Evolutionary conservation across 805 yeast species (phyloP).

Genomic region (Hanseniaspora pseudoguilliermondii): DNA sequence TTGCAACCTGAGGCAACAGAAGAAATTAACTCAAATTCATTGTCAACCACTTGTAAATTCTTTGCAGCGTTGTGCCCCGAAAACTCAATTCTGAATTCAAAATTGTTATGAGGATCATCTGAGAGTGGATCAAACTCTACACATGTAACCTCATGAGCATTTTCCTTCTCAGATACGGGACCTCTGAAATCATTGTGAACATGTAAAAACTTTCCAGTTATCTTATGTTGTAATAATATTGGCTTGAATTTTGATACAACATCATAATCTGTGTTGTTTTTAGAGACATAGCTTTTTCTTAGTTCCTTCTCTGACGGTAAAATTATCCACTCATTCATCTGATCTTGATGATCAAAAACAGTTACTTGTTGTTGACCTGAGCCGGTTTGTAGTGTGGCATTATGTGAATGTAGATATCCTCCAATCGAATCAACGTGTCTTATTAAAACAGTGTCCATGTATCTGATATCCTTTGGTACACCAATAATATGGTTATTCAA

Average conservation of each 20-base stretch:
- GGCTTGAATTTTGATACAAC: constrained; percentile 42
- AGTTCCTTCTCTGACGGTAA: constrained; percentile 30
- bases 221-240: constrained; percentile 56
- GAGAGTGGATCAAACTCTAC: constrained; percentile 32
- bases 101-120: constrained; percentile 50
- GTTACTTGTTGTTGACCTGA: constrained; percentile 71
- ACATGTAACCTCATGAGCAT: constrained; percentile 70
- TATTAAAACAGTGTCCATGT: constrained; percentile 58
- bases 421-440: constrained; percentile 62
- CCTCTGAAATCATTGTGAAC: constrained; percentile 61
- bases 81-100: constrained; percentile 16
- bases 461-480: constrained; percentile 53
- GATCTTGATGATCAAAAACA: constrained; percentile 46
- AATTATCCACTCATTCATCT: constrained; percentile 61
- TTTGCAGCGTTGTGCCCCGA: background rate
- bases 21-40: constrained; percentile 11
- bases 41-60: constrained; percentile 17
- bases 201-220: constrained; percentile 55
- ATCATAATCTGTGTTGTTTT: constrained; percentile 17
- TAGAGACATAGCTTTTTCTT: constrained; percentile 23
- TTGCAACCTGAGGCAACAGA: constrained; percentile 42
- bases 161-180: constrained; percentile 82
- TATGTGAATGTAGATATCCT: constrained; percentile 71
- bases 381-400: constrained; percentile 48
- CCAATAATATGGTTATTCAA: constrained; percentile 29